Base-by-base conservation (phyloP, 345 rosid genomes). In the Euphorbia lathyris region DNA sequence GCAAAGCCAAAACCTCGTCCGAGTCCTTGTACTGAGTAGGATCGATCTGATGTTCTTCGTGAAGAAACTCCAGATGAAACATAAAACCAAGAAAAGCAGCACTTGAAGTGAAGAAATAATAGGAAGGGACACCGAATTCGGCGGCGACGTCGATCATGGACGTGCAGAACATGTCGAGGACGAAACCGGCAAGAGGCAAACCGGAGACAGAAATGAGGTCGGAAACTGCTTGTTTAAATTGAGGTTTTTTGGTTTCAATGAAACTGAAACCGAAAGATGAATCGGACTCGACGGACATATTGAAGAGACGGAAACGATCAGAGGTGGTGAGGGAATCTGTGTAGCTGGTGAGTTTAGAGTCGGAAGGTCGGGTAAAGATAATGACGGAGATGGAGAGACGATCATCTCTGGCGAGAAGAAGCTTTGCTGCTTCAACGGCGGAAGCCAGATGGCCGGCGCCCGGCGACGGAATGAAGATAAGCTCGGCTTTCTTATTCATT, bases 91-190 rank as follows among this genome's bases (percentile, higher is more conserved):
- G 50, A 34, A 34, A 75, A 23, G 70, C 52, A 5, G 74, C 74
- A 52, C 62, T 10, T 1, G 74, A 65, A 43, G 78, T 58, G 16
- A 19, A 70, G 74, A 57, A 75, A 20, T 47, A 27, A 1, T 75
- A 75, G 1, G 78, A 70, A 0, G 78, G 78, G 14, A 69, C 56
- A 1, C 67, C 74, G 22, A 75, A 65, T 4, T 70, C 74, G 1
- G 58, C 65, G 56, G 73, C 78, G 13, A 69, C 71, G n/a, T 69
- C 78, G 0, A 75, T 70, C 16, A 69, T 22, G 5, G 51, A 7
- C 1, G 67, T 25, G 16, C 74, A 75, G 38, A 65, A 65, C 73
- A 70, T 68, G 25, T 75, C 78, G 1, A 76, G 56, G 27, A 65
- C 57, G 34, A 70, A 43, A 9, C 74, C 74, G 0, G 63, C 74